phyloP scores from a whole-genome alignment of 805 yeast genomes.

The Pichia ethanolica region DNA sequence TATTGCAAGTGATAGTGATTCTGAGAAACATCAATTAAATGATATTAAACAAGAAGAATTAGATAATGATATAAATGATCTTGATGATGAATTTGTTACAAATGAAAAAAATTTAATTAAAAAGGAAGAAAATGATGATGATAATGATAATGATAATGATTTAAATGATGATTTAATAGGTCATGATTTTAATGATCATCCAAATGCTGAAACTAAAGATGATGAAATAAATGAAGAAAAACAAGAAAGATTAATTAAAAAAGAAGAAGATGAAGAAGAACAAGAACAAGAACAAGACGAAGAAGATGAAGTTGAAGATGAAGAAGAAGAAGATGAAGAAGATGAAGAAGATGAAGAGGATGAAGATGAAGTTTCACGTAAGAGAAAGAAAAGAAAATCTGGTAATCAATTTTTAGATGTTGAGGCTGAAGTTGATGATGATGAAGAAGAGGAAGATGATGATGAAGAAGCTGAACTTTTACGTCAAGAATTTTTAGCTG shows the following conservation, averaged over 20 bases:
- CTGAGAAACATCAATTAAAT: background rate
- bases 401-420: conserved; percentile 92
- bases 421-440: conserved; percentile 98
- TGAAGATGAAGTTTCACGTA: conserved; percentile 49
- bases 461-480: conserved; percentile 91
- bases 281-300: conserved; percentile 18
- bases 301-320: conserved; percentile 23
- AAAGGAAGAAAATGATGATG: conserved; percentile 1
- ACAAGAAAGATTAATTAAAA: background rate
- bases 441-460: conserved; percentile 88
- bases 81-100: background rate
- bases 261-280: conserved; percentile 2
- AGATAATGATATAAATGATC: background rate
- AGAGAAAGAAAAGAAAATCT: conserved; percentile 41
- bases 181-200: too few relatives aligned
- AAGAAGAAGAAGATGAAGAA: conserved; percentile 31
- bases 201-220: too few relatives aligned
- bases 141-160: background rate
- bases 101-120: too few relatives aligned
- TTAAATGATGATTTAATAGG: too few relatives aligned
- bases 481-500: conserved; percentile 75
- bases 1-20: background rate
- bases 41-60: background rate
- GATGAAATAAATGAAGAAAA: conserved; percentile 1
- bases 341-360: conserved; percentile 49